Conservation (phyloP, 108 stramenopile species). For the Cyclotella choctawhatcheeana region DNA sequence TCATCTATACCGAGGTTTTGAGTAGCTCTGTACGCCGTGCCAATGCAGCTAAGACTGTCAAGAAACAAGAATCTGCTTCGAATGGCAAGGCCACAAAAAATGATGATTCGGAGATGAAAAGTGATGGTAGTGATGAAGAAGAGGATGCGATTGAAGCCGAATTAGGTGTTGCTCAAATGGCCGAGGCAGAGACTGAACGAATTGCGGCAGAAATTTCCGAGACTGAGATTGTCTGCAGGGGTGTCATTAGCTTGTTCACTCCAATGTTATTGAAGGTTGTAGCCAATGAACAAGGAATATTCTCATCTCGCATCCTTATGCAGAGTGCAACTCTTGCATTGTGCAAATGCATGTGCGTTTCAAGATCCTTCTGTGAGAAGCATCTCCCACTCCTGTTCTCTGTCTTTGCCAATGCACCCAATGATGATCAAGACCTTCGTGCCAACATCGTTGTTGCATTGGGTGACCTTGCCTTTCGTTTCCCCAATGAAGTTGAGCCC, state of each 20-base stretch:
- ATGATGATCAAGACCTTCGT: constrained; percentile 80
- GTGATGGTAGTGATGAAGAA: constrained; percentile 29
- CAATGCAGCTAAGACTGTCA: constrained; percentile 72
- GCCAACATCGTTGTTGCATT: constrained; percentile 95
- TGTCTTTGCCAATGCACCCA: constrained; percentile 78
- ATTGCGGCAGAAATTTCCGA: constrained; percentile 87
- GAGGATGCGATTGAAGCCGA: constrained; percentile 89
- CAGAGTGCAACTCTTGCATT: constrained; percentile 89
- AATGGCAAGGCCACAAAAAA: constrained; percentile 57
- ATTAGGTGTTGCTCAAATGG: constrained; percentile 80
- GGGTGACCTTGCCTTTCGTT: constrained; percentile 97
- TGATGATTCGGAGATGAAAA: constrained; percentile 29
- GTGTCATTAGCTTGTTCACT: constrained; percentile 83
- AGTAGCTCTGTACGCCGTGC: constrained; percentile 81
- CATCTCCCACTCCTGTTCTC: constrained; percentile 94
- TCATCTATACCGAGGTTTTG: constrained; percentile 92
- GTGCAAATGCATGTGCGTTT: constrained; percentile 95
- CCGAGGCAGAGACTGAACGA: constrained; percentile 87
- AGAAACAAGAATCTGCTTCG: constrained; percentile 81
- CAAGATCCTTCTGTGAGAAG: constrained; percentile 88
- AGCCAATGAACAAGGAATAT: constrained; percentile 79
- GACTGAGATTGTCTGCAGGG: constrained; percentile 89
- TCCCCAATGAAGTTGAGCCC: constrained; percentile 98
- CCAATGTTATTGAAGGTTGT: constrained; percentile 88
- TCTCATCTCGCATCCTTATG: constrained; percentile 68